A percentile compares a stretch with the other conserved stretches of the same genome.
Evolutionary conservation across 306 rosid species (phyloP).

Genomic region (Vicia villosa): DNA sequence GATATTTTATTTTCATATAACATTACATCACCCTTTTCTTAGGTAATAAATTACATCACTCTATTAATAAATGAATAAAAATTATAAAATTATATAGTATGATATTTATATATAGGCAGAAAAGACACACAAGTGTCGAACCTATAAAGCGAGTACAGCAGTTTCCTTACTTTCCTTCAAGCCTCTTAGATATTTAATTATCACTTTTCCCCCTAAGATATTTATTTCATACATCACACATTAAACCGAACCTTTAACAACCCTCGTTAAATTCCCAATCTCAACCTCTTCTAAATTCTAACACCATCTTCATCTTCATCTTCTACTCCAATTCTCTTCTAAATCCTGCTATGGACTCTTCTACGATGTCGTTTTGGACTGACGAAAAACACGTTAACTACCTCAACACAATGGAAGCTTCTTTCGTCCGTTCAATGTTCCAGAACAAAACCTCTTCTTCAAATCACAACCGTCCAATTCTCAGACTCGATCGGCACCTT

Average conservation of each 20-base stretch:
- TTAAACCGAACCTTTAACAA: neutral
- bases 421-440: conserved; percentile 79
- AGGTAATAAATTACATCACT: too few relatives aligned
- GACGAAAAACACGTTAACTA: conserved; percentile 72
- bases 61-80: too few relatives aligned
- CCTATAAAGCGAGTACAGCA: neutral
- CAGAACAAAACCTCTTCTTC: conserved; percentile 22
- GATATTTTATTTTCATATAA: too few relatives aligned
- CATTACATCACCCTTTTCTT: too few relatives aligned
- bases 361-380: conserved; percentile 59
- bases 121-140: neutral
- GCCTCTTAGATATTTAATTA: neutral
- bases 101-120: neutral
- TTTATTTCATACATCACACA: conserved; percentile 4
- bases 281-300: neutral
- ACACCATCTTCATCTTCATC: neutral
- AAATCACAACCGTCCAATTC: conserved; percentile 4
- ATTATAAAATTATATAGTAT: too few relatives aligned
- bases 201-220: neutral
- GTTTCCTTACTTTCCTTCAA: neutral
- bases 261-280: neutral
- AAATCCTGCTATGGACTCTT: conserved; percentile 16
- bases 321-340: neutral
- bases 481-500: conserved; percentile 59
- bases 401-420: conserved; percentile 74